Evolutionary conservation across 192 early-diverging fungal genomes (phyloP).

Genomic region (Entomortierella chlamydospora): DNA sequence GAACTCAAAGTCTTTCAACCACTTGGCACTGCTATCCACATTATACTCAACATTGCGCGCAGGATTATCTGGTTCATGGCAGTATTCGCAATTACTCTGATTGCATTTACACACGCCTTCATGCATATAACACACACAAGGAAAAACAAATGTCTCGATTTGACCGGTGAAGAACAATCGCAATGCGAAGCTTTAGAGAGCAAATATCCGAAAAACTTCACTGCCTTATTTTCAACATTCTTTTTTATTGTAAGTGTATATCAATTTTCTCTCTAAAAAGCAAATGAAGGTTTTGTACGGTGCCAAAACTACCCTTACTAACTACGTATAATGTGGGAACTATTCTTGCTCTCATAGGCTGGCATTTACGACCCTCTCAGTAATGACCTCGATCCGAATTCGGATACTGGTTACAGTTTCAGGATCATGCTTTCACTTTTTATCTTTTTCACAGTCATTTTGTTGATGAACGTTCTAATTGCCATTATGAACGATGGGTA

Average conservation of each 20-base stretch:
- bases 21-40: conserved; percentile 35
- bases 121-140: conserved; percentile 14
- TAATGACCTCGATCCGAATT: background rate
- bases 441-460: conserved; percentile 22
- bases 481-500: conserved; percentile 32
- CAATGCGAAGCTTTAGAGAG: background rate
- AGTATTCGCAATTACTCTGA: conserved; percentile 19
- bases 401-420: conserved; percentile 2
- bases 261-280: too few species aligned
- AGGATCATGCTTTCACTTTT: conserved; percentile 22
- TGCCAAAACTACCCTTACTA: too few species aligned
- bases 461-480: conserved; percentile 32
- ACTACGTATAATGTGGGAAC: too few species aligned
- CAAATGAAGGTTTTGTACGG: too few species aligned
- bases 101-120: conserved; percentile 36
- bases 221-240: conserved; percentile 23
- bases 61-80: conserved; percentile 34
- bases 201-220: background rate
- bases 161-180: background rate
- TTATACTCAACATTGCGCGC: conserved; percentile 29
- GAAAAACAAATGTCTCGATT: background rate
- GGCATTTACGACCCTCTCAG: conserved; percentile 17
- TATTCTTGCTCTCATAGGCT: conserved; percentile 14
- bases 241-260: conserved; percentile 40
- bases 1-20: conserved; percentile 27